Percentiles rank a stretch among this genome's conserved stretches.
Evolutionary conservation across 208 protist genomes (phyloP).

Genomic region (Leishmania aethiopica): DNA sequence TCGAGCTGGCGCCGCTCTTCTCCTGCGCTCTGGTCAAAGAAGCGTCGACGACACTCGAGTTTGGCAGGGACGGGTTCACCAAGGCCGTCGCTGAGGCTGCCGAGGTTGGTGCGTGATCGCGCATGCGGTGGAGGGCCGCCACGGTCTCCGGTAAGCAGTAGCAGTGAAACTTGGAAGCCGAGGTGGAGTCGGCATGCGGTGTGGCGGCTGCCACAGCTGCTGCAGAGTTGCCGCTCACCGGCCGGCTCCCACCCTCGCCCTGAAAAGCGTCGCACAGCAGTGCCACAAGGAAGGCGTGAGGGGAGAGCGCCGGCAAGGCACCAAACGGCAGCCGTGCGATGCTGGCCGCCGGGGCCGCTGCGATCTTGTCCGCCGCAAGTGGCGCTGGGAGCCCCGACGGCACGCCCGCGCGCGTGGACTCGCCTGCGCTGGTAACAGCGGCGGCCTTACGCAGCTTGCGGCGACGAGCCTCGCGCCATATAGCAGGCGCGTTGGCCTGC

Average conservation of each 20-base stretch:
- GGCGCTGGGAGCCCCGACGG: neutral
- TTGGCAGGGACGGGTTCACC: neutral
- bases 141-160: slow-evolving; percentile 36
- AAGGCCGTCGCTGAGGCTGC: neutral
- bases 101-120: neutral
- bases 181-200: neutral
- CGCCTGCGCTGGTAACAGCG: neutral
- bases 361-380: neutral
- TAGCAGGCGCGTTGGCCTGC: slow-evolving; percentile 31
- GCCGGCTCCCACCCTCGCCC: neutral
- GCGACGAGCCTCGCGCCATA: slow-evolving; percentile 24
- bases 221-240: neutral
- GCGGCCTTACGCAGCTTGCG: slow-evolving; percentile 23
- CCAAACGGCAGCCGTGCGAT: slow-evolving; percentile 32
- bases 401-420: neutral
- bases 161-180: slow-evolving; percentile 11
- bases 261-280: slow-evolving; percentile 29
- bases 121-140: slow-evolving; percentile 33
- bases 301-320: slow-evolving; percentile 13
- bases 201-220: neutral
- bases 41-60: neutral
- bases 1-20: neutral
- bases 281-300: slow-evolving; percentile 16
- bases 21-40: neutral
- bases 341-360: slow-evolving; percentile 2